A percentile compares a stretch with the other conserved stretches of the same genome.
phyloP scores from a whole-genome alignment of 495 filamentous ascomycete genomes.

The Penicillium cataractarum region DNA sequence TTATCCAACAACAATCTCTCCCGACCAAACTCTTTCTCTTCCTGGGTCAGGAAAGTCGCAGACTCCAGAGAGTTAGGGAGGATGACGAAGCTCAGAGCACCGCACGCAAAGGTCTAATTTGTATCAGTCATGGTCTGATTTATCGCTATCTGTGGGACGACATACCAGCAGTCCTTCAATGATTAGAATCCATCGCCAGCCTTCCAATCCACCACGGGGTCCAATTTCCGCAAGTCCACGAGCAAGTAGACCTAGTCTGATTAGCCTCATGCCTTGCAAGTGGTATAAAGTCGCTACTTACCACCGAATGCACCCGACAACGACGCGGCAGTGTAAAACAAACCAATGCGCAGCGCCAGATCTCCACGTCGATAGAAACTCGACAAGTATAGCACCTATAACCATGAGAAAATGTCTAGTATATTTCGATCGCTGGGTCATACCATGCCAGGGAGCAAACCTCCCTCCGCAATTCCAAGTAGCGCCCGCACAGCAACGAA shows the following conservation, averaged over 20 bases:
- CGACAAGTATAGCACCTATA: constrained; percentile 66
- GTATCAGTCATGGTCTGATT: background rate
- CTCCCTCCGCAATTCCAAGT: constrained; percentile 60
- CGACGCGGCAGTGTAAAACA: constrained; percentile 75
- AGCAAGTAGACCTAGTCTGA: constrained; percentile 59
- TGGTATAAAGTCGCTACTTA: constrained; percentile 16
- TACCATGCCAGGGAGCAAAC: constrained; percentile 76
- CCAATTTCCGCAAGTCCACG: constrained; percentile 70
- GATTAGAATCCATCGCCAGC: constrained; percentile 69
- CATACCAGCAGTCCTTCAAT: constrained; percentile 63
- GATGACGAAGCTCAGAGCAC: constrained; percentile 55
- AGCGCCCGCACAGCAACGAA: constrained; percentile 62
- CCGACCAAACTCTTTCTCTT: constrained; percentile 51
- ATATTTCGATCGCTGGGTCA: background rate
- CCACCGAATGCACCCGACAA: constrained; percentile 74
- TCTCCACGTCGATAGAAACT: constrained; percentile 73
- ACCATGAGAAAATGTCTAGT: background rate
- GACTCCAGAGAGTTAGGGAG: constrained; percentile 58
- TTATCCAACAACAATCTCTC: constrained; percentile 44
- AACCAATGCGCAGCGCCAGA: constrained; percentile 69
- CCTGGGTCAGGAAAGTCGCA: constrained; percentile 52
- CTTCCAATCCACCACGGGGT: constrained; percentile 47
- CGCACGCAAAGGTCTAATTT: constrained; percentile 55
- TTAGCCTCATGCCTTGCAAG: background rate
- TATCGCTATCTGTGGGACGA: background rate